Conservation (phyloP, 345 rosid genomes). For the Eucalyptus marginata region DNA sequence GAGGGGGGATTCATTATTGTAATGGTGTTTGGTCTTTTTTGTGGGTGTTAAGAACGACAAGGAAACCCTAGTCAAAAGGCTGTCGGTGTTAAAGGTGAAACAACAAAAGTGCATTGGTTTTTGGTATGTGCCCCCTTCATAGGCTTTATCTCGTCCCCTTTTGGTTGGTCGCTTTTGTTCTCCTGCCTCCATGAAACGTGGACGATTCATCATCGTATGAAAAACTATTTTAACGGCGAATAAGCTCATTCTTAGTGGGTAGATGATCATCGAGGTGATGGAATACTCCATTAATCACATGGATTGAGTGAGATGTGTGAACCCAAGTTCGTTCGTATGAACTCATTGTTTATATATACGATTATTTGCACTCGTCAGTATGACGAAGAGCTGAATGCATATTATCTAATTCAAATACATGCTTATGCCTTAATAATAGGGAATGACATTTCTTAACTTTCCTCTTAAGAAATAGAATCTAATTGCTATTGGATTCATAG, state of each 20-base stretch:
- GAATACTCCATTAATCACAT: neutral
- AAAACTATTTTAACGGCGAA: neutral
- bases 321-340: neutral
- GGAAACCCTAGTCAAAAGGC: slow-evolving; percentile 40
- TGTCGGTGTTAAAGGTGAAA: slow-evolving; percentile 31
- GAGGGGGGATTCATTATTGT: neutral
- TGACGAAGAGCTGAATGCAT: neutral
- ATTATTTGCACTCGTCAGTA: neutral
- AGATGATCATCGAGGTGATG: neutral
- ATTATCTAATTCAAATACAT: neutral
- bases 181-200: neutral
- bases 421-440: neutral
- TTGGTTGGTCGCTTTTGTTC: neutral
- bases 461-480: neutral
- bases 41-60: slow-evolving; percentile 30
- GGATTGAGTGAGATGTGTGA: neutral
- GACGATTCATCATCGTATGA: neutral
- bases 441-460: neutral
- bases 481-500: neutral
- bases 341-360: neutral
- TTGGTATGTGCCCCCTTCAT: neutral
- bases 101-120: neutral
- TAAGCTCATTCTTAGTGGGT: neutral
- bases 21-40: neutral
- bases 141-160: neutral